Evolutionary conservation across 2,329 filamentous ascomycete genomes (phyloP), one percentile per base, ranked within the genome.

Genomic region (Ceratocystis variospora): DNA sequence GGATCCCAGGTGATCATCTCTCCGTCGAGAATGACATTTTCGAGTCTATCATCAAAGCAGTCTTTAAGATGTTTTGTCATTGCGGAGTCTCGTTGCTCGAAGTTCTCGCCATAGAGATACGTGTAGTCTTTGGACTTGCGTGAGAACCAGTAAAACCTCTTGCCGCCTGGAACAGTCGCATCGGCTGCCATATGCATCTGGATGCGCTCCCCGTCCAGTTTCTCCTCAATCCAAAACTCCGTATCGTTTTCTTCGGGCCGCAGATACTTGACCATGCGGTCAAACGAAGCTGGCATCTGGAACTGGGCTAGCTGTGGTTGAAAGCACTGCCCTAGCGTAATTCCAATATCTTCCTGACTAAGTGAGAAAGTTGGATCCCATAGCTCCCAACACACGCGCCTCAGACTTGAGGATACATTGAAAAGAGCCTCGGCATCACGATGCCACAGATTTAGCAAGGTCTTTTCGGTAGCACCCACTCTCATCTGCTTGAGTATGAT

Each of bases 1-100:
- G 91, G 89, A 73, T 97, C 90, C 94, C 94, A 99, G 0, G 92
- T 96, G 67, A 99, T 91, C 94, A 99, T 99, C 74, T 99, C 94
- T 8, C 94, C 94, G 71, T 99, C 94, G 0, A 99, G 80, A 62
- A 99, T 96, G 70, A 96, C 81, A 72, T 89, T 96, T 17, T 87
- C 81, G 0, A 97, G 90, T 1, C 87, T 86, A 0, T 84, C 78
- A 1, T 85, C 79, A 73, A 99, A 97, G 0, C 90, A 90, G 50
- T 84, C 80, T 64, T 84, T 84, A 22, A 97, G 78, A 73, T 96
- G 87, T 44, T 90, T 82, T 0, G 93, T 96, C 64, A 97, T 75
- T 5, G 91, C 86, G 6, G 88, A 87, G 50, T 86, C 85, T 5
- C 87, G 82, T 70, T 96, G 90, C 61, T 86, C 76, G 17, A 95